Conservation (phyloP, 805 yeast species). For the Teunomyces stri region DNA sequence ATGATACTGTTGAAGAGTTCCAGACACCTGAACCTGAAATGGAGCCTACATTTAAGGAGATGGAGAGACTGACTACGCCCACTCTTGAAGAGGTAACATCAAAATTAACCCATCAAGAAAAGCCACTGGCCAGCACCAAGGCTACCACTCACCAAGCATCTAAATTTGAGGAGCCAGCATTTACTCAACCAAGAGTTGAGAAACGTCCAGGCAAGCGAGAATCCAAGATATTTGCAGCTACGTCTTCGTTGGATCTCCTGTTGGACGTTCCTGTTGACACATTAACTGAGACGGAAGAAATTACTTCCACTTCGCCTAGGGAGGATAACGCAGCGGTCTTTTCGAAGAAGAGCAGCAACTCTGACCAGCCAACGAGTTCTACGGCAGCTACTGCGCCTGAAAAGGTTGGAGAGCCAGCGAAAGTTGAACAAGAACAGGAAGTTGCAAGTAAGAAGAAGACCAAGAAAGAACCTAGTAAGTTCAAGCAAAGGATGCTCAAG, state of each 20-base stretch:
- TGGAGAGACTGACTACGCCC: background rate
- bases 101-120: no score
- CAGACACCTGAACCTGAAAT: background rate
- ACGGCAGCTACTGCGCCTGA: slow-evolving; percentile 9
- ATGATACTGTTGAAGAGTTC: background rate
- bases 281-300: background rate
- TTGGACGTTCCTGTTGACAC: background rate
- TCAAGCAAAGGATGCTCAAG: slow-evolving; percentile 24
- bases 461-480: slow-evolving; percentile 12
- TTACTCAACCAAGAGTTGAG: background rate
- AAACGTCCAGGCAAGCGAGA: background rate
- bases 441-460: slow-evolving; percentile 1
- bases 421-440: background rate
- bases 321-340: slow-evolving; percentile 9
- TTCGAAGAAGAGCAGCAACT: slow-evolving; percentile 5
- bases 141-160: background rate
- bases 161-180: background rate
- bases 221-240: slow-evolving; percentile 1
- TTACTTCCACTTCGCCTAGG: background rate
- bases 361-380: slow-evolving; percentile 9
- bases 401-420: background rate
- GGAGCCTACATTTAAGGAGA: background rate
- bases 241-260: background rate
- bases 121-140: no score
- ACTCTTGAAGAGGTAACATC: no score